Evolutionary conservation across 305 asterid genomes (phyloP).

Genomic region (Stenogyne calaminthoides): DNA sequence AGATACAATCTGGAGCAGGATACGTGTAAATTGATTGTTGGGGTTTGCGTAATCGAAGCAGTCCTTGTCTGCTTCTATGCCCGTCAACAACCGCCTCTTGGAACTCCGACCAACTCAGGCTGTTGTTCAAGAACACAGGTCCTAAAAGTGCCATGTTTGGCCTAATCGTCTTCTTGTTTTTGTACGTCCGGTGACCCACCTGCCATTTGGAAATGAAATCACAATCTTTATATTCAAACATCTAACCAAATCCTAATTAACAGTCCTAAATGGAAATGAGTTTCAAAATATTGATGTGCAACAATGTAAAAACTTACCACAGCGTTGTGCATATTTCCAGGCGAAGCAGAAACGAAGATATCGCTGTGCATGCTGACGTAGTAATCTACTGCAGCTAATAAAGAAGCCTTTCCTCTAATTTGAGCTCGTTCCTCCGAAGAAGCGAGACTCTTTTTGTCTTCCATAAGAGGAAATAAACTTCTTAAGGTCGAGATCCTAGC

Average conservation of each 20-base stretch:
- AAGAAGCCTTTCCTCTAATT: constrained; percentile 87
- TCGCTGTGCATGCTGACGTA: constrained; percentile 89
- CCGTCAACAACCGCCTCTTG: constrained; percentile 66
- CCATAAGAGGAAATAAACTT: constrained; percentile 85
- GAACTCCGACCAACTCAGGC: constrained; percentile 72
- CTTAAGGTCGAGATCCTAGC: constrained; percentile 79
- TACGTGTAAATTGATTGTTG: constrained; percentile 84
- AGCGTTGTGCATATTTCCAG: constrained; percentile 99
- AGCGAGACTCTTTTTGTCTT: constrained; percentile 87
- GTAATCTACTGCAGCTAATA: constrained; percentile 94
- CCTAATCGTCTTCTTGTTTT: constrained; percentile 80
- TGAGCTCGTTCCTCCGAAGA: constrained; percentile 82
- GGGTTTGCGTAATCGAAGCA: constrained; percentile 61
- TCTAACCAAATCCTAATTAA: neutral
- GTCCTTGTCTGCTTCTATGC: constrained; percentile 77
- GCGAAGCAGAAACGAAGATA: constrained; percentile 96
- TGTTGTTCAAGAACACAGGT: constrained; percentile 87
- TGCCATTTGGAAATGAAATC: constrained; percentile 22
- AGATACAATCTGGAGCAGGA: constrained; percentile 98
- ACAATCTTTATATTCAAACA: neutral
- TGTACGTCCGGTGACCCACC: constrained; percentile 70
- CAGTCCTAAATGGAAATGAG: neutral
- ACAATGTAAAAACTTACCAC: constrained; percentile 53
- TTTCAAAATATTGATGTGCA: neutral
- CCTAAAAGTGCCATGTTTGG: constrained; percentile 91